Evolutionary conservation across 139 green algal genomes (phyloP), one percentile per base, ranked within the genome.

Genomic region (Monoraphidium neglectum): DNA sequence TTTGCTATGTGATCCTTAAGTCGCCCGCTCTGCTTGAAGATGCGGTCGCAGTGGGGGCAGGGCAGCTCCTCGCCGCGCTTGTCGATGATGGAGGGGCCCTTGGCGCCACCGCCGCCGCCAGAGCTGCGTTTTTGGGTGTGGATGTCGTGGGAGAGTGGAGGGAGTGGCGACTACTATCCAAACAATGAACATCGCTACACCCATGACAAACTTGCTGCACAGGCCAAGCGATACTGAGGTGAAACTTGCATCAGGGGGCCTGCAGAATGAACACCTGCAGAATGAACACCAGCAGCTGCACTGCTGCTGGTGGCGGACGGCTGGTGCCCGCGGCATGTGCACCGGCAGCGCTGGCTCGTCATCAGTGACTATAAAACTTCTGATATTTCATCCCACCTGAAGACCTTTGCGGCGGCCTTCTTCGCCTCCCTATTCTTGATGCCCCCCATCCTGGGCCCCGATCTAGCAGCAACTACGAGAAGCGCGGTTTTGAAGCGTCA

Each of bases 1-100:
- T 90, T 88, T 26, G 86, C 76, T 13, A 97, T 84, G 78, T 97
- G 93, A 23, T 97, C 87, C 47, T 88, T 89, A 0, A 93, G 83
- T 4, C 86, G 76, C 1, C 75, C 78, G 51, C 76, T 88, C 81
- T 92, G 75, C 67, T 70, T 93, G 81, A 96, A 98, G 0, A 92
- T 72, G 16, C 92, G 82, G 47, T 96, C 91, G 72, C 94, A 98
- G 82, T 96, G 89, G 0, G 93, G 93, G 79, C 94, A 98, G 24
- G 89, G 78, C 32, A 85, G 59, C 80, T 97, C 91, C 71, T 94
- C 86, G 35, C 86, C 85, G 10, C 93, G 87, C 82, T 98, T 98
- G 76, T 98, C 94, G 0, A 97, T 46, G 0, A 92, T 68, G 0
- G 88, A 74, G 4, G 94, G 93, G 3, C 94, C 94, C 70, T 95